Evolutionary conservation across 768 basidiomycete species (phyloP).

Genomic region (Serendipita indica): DNA sequence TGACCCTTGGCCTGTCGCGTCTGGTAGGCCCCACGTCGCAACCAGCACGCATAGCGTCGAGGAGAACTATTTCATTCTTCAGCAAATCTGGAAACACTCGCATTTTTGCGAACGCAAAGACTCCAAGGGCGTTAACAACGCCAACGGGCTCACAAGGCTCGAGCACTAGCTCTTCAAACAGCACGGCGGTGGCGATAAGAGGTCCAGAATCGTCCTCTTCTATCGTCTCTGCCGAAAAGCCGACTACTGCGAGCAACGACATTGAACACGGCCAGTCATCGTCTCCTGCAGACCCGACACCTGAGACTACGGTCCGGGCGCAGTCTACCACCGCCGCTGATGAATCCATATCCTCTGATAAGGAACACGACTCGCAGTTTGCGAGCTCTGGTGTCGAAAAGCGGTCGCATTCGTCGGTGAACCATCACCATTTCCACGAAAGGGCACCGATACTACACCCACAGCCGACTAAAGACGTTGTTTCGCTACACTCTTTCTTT

Average conservation of each 20-base stretch:
- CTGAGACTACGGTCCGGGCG: not conserved
- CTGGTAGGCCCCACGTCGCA: not conserved
- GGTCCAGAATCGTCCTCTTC: too few species aligned
- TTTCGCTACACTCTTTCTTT: slow-evolving; percentile 75
- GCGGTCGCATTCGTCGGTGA: not conserved
- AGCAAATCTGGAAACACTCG: not conserved
- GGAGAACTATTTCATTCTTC: not conserved
- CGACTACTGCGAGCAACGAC: too few species aligned
- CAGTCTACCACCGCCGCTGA: not conserved
- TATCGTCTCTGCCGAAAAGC: too few species aligned
- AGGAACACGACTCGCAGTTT: not conserved
- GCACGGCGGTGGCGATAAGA: not conserved
- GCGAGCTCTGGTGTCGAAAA: not conserved
- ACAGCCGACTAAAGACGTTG: slow-evolving; percentile 29
- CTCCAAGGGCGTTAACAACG: not conserved
- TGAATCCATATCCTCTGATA: not conserved
- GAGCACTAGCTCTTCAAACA: not conserved
- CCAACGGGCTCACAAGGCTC: too few species aligned
- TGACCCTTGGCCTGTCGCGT: not conserved
- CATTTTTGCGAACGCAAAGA: not conserved
- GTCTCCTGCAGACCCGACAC: not conserved
- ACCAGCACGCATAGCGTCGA: not conserved
- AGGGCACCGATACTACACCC: not conserved
- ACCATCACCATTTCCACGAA: not conserved
- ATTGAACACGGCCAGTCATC: too few species aligned